These are phyloP conservation scores for Yamadazyma philogaea DNA, from an alignment of 805 yeast species.

Conservation along the genomic window DNA sequence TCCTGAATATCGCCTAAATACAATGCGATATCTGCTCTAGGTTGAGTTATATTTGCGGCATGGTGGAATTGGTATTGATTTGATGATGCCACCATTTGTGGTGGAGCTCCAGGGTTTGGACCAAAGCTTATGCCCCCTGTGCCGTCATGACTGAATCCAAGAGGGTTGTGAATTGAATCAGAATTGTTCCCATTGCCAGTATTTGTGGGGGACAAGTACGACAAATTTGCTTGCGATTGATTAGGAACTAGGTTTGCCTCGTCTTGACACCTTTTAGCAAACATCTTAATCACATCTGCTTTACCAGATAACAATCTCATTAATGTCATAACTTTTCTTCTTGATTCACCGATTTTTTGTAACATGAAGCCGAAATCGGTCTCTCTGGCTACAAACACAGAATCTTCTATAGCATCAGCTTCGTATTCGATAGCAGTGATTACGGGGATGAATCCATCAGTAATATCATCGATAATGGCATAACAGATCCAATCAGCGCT, in stretches of 20 bases:
- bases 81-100: conserved; percentile 16
- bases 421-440: conserved; percentile 74
- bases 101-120: conserved; percentile 34
- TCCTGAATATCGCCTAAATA: conserved; percentile 95
- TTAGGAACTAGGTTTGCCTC: conserved; percentile 23
- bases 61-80: conserved; percentile 19
- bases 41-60: conserved; percentile 40
- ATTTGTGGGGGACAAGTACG: conserved; percentile 3
- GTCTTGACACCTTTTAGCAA: conserved; percentile 92
- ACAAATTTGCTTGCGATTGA: conserved; percentile 6
- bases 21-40: conserved; percentile 87
- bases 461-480: conserved; percentile 78
- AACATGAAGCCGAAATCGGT: conserved; percentile 75
- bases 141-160: conserved; percentile 16
- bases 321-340: conserved; percentile 88
- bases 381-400: conserved; percentile 77
- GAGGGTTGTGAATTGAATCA: conserved; percentile 3
- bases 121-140: conserved; percentile 33
- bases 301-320: conserved; percentile 88
- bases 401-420: conserved; percentile 79
- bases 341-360: conserved; percentile 79
- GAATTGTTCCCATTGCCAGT: conserved; percentile 1
- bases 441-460: conserved; percentile 82
- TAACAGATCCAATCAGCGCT: conserved; percentile 81
- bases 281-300: conserved; percentile 95